phyloP scores from a whole-genome alignment of 2,329 filamentous ascomycete genomes.

The Calonectria crousiana region DNA sequence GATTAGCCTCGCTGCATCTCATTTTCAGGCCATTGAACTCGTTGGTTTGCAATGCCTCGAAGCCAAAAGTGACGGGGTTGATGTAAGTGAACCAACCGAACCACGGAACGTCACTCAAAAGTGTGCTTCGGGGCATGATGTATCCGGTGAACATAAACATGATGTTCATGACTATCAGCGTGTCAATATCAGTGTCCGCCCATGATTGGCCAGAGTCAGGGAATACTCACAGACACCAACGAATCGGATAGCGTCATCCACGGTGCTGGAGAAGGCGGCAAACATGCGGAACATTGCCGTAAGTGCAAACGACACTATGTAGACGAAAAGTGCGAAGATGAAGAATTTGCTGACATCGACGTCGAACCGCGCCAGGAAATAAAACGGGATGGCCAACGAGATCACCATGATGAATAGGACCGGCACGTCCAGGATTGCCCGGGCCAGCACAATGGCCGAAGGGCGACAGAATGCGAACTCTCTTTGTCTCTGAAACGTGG shows the following conservation, averaged over 20 bases:
- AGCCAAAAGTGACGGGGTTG: constrained; percentile 74
- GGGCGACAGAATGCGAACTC: constrained; percentile 24
- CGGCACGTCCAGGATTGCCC: constrained; percentile 16
- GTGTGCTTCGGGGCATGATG: constrained; percentile 66
- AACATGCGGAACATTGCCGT: constrained; percentile 57
- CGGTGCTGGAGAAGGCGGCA: constrained; percentile 66
- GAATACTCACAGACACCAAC: constrained; percentile 53
- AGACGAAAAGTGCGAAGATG: constrained; percentile 24
- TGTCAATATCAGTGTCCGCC: neutral
- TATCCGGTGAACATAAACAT: constrained; percentile 76
- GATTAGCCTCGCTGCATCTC: constrained; percentile 55
- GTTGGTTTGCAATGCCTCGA: constrained; percentile 69
- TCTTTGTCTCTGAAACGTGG: constrained; percentile 8
- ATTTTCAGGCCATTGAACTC: constrained; percentile 67
- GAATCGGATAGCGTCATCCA: constrained; percentile 72
- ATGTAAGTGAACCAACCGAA: constrained; percentile 75
- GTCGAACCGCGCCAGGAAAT: constrained; percentile 24
- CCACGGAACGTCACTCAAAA: constrained; percentile 72
- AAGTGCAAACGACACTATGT: constrained; percentile 15
- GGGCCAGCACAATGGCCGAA: constrained; percentile 23
- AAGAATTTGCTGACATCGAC: constrained; percentile 24
- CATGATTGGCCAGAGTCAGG: neutral
- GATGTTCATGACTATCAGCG: constrained; percentile 62
- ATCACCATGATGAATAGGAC: constrained; percentile 15
- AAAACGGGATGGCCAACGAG: constrained; percentile 16